Base-by-base conservation (phyloP, 352 stramenopile species). In the Phytophthora podocarpi region DNA sequence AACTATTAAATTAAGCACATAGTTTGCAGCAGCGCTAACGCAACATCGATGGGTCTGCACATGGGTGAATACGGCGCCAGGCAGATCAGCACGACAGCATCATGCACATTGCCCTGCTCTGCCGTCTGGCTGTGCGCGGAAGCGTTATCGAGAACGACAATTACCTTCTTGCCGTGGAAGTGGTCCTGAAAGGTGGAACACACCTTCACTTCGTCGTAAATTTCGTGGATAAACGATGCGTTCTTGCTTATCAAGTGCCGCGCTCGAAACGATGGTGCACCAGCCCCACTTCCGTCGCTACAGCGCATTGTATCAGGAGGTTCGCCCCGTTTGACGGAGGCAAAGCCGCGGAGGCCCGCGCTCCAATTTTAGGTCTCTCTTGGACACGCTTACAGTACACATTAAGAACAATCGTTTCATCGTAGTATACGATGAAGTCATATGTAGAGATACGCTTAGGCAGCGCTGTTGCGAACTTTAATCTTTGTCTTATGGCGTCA, bases 401-500 rank as follows among this genome's bases (percentile, higher is more conserved):
- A n/a, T n/a, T n/a, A n/a, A n/a, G n/a, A n/a, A n/a, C n/a, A n/a
- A n/a, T n/a, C n/a, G 34, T 57, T 47, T 57, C 49, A 15, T 40
- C 49, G 18, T 48, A 47, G 6, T 57, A 57, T 1, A 31, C 36
- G 3, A 57, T n/a, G n/a, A n/a, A n/a, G n/a, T n/a, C n/a, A n/a
- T n/a, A n/a, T n/a, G n/a, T n/a, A n/a, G n/a, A n/a, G n/a, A n/a
- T n/a, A n/a, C n/a, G n/a, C n/a, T n/a, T n/a, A n/a, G n/a, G 24
- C 16, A 57, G 11, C 5, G 16, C 5, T 21, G 31, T 16, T n/a
- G 63, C 49, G 32, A 70, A 52, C 24, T 2, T 42, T 26, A 37
- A 15, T n/a, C 48, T 74, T 63, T 12, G 45, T 30, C 16, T 56
- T 58, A 18, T 59, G 30, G 10, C 21, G 0, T 45, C 34, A n/a